Evolutionary conservation across 1,284 basidiomycete species (phyloP).

Genomic region (Cerioporus squamosus): DNA sequence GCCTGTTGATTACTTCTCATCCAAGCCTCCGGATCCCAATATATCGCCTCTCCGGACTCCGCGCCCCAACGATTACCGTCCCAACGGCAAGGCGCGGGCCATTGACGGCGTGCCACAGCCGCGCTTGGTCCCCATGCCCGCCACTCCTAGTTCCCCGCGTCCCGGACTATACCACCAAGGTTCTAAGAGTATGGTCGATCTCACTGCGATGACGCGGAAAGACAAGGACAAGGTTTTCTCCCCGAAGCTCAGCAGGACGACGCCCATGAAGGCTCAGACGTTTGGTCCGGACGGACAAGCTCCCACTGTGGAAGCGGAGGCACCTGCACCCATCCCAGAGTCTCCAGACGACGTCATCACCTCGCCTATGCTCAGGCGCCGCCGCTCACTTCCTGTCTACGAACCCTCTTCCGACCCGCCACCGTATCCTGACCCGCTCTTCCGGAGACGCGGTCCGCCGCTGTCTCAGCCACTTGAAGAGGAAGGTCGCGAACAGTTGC

Average conservation of each 20-base stretch:
- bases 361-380: conserved; percentile 43
- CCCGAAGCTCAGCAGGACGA: conserved; percentile 18
- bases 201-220: conserved; percentile 39
- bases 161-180: conserved; percentile 63
- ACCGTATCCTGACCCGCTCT: conserved; percentile 48
- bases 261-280: conserved; percentile 7
- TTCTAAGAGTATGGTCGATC: conserved; percentile 62
- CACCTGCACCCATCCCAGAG: conserved; percentile 17
- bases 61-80: conserved; percentile 41
- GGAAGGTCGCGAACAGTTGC: conserved; percentile 85
- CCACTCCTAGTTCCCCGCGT: conserved; percentile 35
- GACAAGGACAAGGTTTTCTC: conserved; percentile 31
- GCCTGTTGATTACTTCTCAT: conserved; percentile 35
- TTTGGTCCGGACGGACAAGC: conserved; percentile 10
- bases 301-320: conserved; percentile 8
- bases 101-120: conserved; percentile 14
- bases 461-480: conserved; percentile 52
- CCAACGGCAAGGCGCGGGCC: conserved; percentile 9
- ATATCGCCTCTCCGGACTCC: conserved; percentile 27
- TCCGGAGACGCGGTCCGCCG: conserved; percentile 38
- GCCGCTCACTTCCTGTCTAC: conserved; percentile 63
- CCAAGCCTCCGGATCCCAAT: conserved; percentile 27
- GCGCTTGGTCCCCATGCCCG: conserved; percentile 16
- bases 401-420: conserved; percentile 51
- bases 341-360: conserved; percentile 24